Base-by-base conservation (phyloP, 129 eudicot species). In the Flaveria ramosissima region DNA sequence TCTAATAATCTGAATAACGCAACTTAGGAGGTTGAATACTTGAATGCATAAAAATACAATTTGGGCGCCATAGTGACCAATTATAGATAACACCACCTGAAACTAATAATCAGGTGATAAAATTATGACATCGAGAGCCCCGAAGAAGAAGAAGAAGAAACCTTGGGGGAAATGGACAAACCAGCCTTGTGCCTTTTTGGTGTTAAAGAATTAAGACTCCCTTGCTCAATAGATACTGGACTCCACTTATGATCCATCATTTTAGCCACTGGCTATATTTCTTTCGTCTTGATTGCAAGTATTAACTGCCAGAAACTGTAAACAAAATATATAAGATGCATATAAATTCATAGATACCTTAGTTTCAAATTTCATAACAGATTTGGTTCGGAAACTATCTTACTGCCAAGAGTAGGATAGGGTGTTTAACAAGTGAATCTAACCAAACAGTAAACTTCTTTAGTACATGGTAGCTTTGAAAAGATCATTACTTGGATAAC, bases 231-330 rank as follows among this genome's bases (percentile, higher is more conserved):
- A 59, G 98, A 77, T 27, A 87, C 74, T 26, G 84, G 86, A 42
- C 89, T 83, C 83, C 96, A 78, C 73, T 90, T 90, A 45, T 86
- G 98, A 78, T 86, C 85, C 93, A 90, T 88, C 98, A 85, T 93
- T 69, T 74, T 83, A 36, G 71, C 19, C 71, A 50, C 74, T 42
- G 64, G 8, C 51, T 61, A 16, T 36, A 57, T n/a, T 84, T 56
- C 53, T 55, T 81, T 14, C 2, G 36, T 67, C 79, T 56, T 83
- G 56, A 73, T 47, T 43, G 42, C 51, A 78, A 69, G 47, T 17
- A 69, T 19, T n/a, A 68, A 61, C 82, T 61, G 55, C 71, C 56
- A 30, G 13, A 57, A 63, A 46, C 19, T 55, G 60, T 52, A 8
- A 9, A 11, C 30, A 74, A 56, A 60, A 36, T 65, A 46, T 57